Evolutionary conservation across 2,329 filamentous ascomycete species (phyloP), one percentile per base, ranked within the genome.

Genomic region (Metarhizium album): DNA sequence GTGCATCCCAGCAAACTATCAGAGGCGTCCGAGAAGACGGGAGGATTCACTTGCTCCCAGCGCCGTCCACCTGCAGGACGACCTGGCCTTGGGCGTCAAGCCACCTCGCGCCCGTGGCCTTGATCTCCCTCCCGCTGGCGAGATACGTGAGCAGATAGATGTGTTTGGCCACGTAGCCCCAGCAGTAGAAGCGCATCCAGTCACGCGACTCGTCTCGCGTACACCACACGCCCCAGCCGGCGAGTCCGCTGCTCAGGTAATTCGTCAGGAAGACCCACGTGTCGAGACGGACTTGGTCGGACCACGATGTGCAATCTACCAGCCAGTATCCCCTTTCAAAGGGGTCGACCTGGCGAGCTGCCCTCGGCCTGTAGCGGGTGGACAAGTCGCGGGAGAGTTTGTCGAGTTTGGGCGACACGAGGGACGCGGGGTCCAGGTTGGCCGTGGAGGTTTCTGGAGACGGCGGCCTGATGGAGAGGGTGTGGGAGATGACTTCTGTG

Each of bases 281-380:
- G 2, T 73, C 68, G 16, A 70, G 63, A 47, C 78, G 76, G 3
- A 74, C 59, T 0, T 67, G 63, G 0, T 61, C 48, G 0, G 68
- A 61, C 84, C 84, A 89, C 1, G 57, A 47, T 0, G 66, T 61
- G 56, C 77, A 82, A 55, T 82, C 70, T 4, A 95, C 59, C 2
- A 73, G 64, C 90, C 90, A 96, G 65, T 86, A 82, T 0, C 90
- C 90, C 16, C 90, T 76, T 63, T 95, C 89, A 37, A 84, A 76
- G 1, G 67, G 67, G 48, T 78, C 72, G 1, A 66, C 55, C 4
- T 59, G 56, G 0, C 65, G 59, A n/a, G 24, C 52, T 6, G 48
- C 27, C 5, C 46, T 47, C 3, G 83, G 82, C 4, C 65, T 70
- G 64, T 79, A 87, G 3, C 76, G 74, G 2, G 70, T 72, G 0